Evolutionary conservation across 2,329 filamentous ascomycete genomes (phyloP), one percentile per base, ranked within the genome.

Genomic region (Fusarium poae): DNA sequence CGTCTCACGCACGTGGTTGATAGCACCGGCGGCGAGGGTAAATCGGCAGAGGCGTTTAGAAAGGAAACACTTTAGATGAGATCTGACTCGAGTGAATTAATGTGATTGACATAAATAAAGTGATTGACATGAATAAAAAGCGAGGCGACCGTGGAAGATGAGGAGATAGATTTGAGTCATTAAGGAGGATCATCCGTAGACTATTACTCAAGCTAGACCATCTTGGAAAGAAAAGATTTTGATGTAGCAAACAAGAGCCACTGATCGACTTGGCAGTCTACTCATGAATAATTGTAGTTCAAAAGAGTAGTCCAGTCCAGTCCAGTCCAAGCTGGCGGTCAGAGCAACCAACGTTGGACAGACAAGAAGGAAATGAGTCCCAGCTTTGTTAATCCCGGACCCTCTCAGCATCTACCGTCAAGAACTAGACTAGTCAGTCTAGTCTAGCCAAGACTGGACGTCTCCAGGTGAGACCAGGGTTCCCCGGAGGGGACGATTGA

Each of bases 1-100:
- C 53, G 52, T 42, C 57, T 39, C 12, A 51, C 56, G 48, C 66
- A 69, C 66, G 66, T 69, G 66, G 66, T 57, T 20, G 23, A 51
- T 51, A 27, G 45, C 34, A 37, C 34, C 32, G 34, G 49, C 49
- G 45, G 7, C 25, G 37, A 51, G 21, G 39, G 25, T 35, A 45
- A 51, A 37, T 35, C 60, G 61, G 62, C 35, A 65, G 45, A 56
- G 60, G 59, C 35, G 35, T 55, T 23, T 13, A 20, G 3, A 32
- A 52, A 34, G 34, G 45, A 52, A 39, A 32, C 20, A 40, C 15
- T 45, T 21, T 15, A 50, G 37, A 43, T 39, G 30, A 30, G 34
- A n/a, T 42, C 25, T 34, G 49, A 34, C 58, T 57, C 30, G 23
- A 35, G 34, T 54, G n/a, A 11, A 37, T 60, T n/a, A 20, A 30